Conservation (phyloP, 78 protist species). For the Acrasis kona region DNA sequence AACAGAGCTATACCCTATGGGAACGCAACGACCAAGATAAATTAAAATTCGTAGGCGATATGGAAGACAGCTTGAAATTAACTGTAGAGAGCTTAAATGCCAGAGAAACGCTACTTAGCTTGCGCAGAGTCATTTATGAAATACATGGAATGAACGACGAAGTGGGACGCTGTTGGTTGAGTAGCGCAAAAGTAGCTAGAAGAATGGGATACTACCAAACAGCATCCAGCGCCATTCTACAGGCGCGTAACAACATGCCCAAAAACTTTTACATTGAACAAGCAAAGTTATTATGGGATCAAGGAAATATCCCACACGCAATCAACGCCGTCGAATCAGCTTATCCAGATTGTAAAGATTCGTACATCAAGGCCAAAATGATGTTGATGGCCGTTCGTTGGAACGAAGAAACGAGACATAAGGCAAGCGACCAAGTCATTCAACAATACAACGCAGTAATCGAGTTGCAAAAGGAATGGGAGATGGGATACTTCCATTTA, state of each 20-base stretch:
- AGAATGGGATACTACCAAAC: not conserved
- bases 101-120: slow-evolving; percentile 42
- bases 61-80: slow-evolving; percentile 29
- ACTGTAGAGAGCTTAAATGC: slow-evolving; percentile 22
- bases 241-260: not conserved
- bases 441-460: not conserved
- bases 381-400: not conserved
- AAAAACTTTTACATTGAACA: not conserved
- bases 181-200: not conserved
- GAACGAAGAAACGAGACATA: not conserved
- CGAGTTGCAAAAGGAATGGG: not conserved
- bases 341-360: not conserved
- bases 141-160: not conserved
- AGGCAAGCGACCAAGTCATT: not conserved
- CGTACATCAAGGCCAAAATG: not conserved
- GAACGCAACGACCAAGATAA: not conserved
- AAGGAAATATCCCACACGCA: not conserved
- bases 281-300: slow-evolving; percentile 6
- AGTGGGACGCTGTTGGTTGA: not conserved
- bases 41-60: not conserved
- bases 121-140: slow-evolving; percentile 19
- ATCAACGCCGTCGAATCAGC: not conserved
- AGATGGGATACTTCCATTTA: not conserved
- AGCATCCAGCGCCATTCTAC: not conserved
- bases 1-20: not conserved